These are phyloP conservation scores for Podospora fimiseda DNA, from an alignment of 495 filamentous ascomycete species.

Conservation along the genomic window DNA sequence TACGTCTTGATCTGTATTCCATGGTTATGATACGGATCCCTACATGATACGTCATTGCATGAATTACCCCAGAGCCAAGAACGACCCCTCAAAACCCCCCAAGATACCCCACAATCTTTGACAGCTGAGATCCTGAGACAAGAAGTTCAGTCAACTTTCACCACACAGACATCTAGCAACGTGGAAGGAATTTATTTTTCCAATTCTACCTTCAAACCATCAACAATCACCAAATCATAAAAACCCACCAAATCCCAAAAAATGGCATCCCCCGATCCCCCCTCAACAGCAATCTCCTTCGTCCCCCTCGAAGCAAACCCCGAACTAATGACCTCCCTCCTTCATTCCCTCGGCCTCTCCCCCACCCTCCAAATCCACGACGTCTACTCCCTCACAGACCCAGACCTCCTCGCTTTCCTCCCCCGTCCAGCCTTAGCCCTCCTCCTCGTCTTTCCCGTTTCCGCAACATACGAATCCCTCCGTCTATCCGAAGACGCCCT, in stretches of 20 bases:
- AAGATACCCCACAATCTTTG: background rate
- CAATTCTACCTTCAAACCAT: too few relatives aligned
- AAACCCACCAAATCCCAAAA: slow-evolving; percentile 5
- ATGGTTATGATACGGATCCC: too few relatives aligned
- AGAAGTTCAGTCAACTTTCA: background rate
- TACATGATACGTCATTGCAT: too few relatives aligned
- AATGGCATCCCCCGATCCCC: slow-evolving; percentile 32
- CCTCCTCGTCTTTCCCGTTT: slow-evolving; percentile 78
- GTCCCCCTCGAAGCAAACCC: slow-evolving; percentile 60
- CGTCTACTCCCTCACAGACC: slow-evolving; percentile 75
- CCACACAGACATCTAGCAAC: background rate
- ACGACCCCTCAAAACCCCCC: too few relatives aligned
- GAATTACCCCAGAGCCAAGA: too few relatives aligned
- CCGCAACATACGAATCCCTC: slow-evolving; percentile 59
- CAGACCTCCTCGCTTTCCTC: slow-evolving; percentile 70
- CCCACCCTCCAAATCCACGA: slow-evolving; percentile 64
- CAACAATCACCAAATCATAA: background rate
- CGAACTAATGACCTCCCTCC: slow-evolving; percentile 68
- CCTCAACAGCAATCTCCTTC: slow-evolving; percentile 34
- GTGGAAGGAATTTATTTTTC: background rate
- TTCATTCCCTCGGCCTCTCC: slow-evolving; percentile 69
- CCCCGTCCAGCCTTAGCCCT: slow-evolving; percentile 78
- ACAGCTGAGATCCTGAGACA: background rate
- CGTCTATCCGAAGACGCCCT: slow-evolving; percentile 59
- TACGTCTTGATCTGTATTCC: too few relatives aligned